Evolutionary conservation across 768 basidiomycete genomes (phyloP).

Genomic region (Podaxis sp.): DNA sequence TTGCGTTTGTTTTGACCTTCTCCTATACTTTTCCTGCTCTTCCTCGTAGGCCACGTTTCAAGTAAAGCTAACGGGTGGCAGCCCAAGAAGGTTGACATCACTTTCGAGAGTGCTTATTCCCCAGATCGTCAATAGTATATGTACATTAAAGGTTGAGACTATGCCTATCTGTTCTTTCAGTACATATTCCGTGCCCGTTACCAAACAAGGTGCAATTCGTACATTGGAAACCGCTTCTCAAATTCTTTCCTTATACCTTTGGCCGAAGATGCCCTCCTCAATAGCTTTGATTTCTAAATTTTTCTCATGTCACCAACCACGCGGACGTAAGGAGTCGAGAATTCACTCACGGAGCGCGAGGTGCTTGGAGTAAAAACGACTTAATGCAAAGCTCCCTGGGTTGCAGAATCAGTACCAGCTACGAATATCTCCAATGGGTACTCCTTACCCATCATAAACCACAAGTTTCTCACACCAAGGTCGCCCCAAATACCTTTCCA

Average conservation of each 20-base stretch:
- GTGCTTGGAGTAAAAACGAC: neutral
- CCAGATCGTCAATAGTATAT: too few species aligned
- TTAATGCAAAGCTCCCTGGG: neutral
- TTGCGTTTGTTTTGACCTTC: too few species aligned
- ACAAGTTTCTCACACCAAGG: constrained; percentile 51
- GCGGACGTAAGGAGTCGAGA: neutral
- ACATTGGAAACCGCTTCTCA: neutral
- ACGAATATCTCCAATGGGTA: neutral
- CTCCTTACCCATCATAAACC: constrained; percentile 55
- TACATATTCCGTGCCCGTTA: too few species aligned
- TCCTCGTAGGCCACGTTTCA: too few species aligned
- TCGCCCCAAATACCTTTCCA: constrained; percentile 48
- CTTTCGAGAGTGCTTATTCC: too few species aligned
- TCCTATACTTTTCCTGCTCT: too few species aligned
- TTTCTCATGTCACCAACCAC: neutral
- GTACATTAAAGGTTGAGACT: too few species aligned
- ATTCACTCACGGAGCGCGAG: neutral
- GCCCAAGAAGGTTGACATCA: too few species aligned
- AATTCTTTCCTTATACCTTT: neutral
- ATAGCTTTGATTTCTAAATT: neutral
- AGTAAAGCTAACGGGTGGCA: too few species aligned
- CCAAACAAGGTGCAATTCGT: too few species aligned
- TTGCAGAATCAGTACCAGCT: neutral
- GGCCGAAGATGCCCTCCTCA: neutral
- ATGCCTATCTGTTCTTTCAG: too few species aligned